Evolutionary conservation across 2,329 filamentous ascomycete species (phyloP).

Genomic region (Xylaria polymorpha): DNA sequence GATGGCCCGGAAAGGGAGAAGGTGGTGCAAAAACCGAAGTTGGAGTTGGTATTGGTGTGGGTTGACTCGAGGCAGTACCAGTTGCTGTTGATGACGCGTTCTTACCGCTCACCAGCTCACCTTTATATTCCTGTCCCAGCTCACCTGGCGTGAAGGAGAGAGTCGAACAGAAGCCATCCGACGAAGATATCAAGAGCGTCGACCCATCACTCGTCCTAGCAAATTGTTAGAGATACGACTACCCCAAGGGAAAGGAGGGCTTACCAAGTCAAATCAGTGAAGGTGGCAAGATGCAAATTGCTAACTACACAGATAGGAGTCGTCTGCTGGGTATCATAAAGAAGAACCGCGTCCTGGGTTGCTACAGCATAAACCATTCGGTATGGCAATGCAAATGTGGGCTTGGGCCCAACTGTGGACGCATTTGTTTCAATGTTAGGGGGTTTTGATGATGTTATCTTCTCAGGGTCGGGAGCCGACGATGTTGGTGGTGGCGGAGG

Average conservation of each 20-base stretch:
- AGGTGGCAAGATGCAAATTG: constrained; percentile 96
- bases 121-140: constrained; percentile 82
- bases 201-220: constrained; percentile 78
- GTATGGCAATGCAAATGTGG: constrained; percentile 88
- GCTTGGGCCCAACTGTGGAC: constrained; percentile 67
- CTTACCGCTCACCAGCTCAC: constrained; percentile 68
- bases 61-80: constrained; percentile 66
- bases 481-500: constrained; percentile 73
- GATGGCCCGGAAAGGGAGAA: constrained; percentile 67
- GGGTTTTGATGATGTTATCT: constrained; percentile 63
- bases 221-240: constrained; percentile 46
- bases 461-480: constrained; percentile 58
- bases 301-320: constrained; percentile 94
- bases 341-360: constrained; percentile 91
- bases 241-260: constrained; percentile 47
- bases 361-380: constrained; percentile 97
- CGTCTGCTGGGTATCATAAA: constrained; percentile 97
- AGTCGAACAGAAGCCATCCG: constrained; percentile 96
- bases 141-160: constrained; percentile 87
- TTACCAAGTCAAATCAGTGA: constrained; percentile 95
- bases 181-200: constrained; percentile 93
- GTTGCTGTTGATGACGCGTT: constrained; percentile 55
- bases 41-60: constrained; percentile 77
- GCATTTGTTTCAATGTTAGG: constrained; percentile 60
- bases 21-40: constrained; percentile 71